Percentiles rank a stretch among this genome's conserved stretches.
Conservation (phyloP, 345 rosid genomes). For the Adansonia digitata region DNA sequence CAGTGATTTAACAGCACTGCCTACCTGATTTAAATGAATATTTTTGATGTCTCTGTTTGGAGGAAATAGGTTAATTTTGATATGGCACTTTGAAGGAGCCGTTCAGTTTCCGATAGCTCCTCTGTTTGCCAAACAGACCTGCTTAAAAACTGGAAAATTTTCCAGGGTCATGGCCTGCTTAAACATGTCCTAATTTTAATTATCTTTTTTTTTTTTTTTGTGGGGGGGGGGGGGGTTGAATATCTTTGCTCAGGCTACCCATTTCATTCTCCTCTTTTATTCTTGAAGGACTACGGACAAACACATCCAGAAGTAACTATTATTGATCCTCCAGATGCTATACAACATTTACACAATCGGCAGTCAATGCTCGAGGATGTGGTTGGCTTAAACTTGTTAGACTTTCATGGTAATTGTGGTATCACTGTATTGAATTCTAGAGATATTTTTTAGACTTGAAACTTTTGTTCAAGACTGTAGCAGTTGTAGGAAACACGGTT, state of each 20-base stretch:
- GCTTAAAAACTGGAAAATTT: neutral
- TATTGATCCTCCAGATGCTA: slow-evolving; percentile 85
- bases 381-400: slow-evolving; percentile 62
- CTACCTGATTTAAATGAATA: neutral
- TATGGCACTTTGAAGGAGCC: neutral
- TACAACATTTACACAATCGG: slow-evolving; percentile 56
- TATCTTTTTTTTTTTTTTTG: neutral
- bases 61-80: neutral
- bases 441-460: neutral
- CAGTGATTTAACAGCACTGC: neutral
- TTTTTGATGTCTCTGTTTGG: neutral
- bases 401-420: slow-evolving; percentile 42
- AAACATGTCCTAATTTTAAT: neutral
- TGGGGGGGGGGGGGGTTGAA: too few relatives aligned
- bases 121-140: neutral
- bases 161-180: neutral
- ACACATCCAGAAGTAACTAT: slow-evolving; percentile 76
- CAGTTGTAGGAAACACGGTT: slow-evolving; percentile 1
- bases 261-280: slow-evolving; percentile 9
- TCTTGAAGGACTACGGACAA: slow-evolving; percentile 58
- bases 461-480: neutral
- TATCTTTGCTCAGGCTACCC: neutral
- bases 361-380: slow-evolving; percentile 88
- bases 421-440: neutral
- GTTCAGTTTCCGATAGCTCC: neutral